phyloP scores from a whole-genome alignment of 306 rosid genomes.

The Sicyos edulis region DNA sequence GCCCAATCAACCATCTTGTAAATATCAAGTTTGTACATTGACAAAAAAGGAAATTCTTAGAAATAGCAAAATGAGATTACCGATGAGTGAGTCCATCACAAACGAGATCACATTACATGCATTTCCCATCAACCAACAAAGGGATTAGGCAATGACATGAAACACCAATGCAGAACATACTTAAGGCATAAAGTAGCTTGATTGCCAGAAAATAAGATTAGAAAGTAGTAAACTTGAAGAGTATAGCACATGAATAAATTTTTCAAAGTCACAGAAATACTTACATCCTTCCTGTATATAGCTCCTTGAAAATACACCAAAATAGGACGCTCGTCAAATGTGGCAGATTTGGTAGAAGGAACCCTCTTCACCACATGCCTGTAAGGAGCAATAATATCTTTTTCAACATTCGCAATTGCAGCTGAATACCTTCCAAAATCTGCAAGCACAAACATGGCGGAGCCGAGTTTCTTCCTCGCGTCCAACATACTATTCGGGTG shows the following conservation, averaged over 20 bases:
- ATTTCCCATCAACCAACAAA: conserved; percentile 14
- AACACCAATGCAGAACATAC: conserved; percentile 6
- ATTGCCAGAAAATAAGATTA: not conserved
- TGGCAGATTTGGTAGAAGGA: conserved; percentile 46
- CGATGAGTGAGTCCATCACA: not conserved
- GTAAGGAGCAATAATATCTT: conserved; percentile 89
- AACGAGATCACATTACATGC: not conserved
- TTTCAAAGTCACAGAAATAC: conserved; percentile 27
- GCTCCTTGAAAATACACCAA: conserved; percentile 82
- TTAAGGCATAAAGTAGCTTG: not conserved
- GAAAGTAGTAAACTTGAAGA: no score
- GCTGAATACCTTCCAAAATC: conserved; percentile 92
- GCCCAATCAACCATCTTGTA: not conserved
- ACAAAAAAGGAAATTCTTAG: not conserved
- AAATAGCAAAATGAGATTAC: not conserved
- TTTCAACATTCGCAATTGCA: conserved; percentile 68
- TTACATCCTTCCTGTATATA: conserved; percentile 92
- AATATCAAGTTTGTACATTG: not conserved
- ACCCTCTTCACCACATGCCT: conserved; percentile 56
- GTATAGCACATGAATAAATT: not conserved
- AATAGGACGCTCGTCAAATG: conserved; percentile 63
- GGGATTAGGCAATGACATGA: conserved; percentile 13
- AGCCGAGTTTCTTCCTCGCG: conserved; percentile 64
- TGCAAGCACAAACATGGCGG: conserved; percentile 87
- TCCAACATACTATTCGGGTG: conserved; percentile 90